A percentile compares a stretch with the other conserved stretches of the same genome.
Evolutionary conservation across 805 yeast species (phyloP).

Genomic region (Ogataea trehaloabstinens): DNA sequence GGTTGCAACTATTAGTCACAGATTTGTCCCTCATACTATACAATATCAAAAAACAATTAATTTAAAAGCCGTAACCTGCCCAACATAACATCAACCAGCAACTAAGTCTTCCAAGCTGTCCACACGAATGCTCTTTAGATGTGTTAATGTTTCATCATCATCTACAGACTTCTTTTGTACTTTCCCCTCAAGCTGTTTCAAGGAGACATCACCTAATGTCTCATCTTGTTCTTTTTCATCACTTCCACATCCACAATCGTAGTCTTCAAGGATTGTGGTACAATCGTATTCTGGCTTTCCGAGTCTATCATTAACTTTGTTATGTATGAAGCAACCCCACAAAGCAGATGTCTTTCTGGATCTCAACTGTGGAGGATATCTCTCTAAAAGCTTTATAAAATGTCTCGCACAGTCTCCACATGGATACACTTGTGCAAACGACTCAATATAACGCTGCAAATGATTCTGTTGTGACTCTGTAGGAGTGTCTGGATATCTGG

Average conservation of each 20-base stretch:
- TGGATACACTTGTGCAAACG: conserved; percentile 91
- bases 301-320: conserved; percentile 74
- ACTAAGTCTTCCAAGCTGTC: conserved; percentile 40
- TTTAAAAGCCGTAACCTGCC: no score
- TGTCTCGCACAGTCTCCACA: conserved; percentile 97
- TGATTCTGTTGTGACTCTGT: conserved; percentile 59
- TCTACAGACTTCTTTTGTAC: neutral
- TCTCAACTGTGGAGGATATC: conserved; percentile 82
- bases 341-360: conserved; percentile 78
- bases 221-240: conserved; percentile 56
- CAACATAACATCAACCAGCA: conserved; percentile 19
- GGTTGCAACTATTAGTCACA: no score
- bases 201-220: conserved; percentile 23
- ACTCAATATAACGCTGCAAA: conserved; percentile 57
- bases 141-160: conserved; percentile 33
- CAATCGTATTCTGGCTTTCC: conserved; percentile 80
- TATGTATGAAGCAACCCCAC: conserved; percentile 96
- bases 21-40: no score
- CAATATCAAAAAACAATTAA: no score
- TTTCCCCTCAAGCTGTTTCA: conserved; percentile 5
- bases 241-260: conserved; percentile 93
- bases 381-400: conserved; percentile 63
- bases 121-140: conserved; percentile 43
- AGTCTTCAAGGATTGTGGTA: conserved; percentile 77
- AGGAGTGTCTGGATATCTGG: conserved; percentile 89